A percentile compares a stretch with the other conserved stretches of the same genome.
Evolutionary conservation across 2,329 filamentous ascomycete species (phyloP).

Genomic region (Mycogone perniciosa): DNA sequence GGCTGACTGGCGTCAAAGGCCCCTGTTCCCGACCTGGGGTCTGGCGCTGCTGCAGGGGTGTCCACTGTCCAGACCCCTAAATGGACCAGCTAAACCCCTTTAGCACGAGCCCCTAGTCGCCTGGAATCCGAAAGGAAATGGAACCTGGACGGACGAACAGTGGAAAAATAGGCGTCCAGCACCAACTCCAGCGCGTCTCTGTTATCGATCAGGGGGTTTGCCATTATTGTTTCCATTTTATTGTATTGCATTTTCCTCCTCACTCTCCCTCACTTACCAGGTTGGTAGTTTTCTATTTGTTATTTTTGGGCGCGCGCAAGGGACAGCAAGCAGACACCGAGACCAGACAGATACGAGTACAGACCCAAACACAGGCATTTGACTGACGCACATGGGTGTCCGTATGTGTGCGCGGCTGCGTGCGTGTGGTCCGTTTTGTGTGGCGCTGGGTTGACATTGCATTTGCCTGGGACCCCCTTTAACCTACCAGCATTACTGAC

Average conservation of each 20-base stretch:
- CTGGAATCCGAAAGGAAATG: not conserved
- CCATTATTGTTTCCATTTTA: too few species aligned
- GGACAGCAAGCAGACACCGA: not conserved
- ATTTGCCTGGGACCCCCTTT: slow-evolving; percentile 3
- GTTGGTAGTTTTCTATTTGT: too few species aligned
- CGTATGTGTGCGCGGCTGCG: not conserved
- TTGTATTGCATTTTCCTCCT: too few species aligned
- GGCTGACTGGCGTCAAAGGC: not conserved
- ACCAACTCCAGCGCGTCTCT: too few species aligned
- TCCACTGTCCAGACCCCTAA: not conserved
- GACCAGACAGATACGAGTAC: not conserved
- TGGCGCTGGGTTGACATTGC: not conserved
- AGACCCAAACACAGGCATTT: not conserved
- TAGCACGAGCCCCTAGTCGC: not conserved
- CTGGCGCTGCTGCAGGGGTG: not conserved
- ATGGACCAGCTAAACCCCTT: slow-evolving; percentile 6
- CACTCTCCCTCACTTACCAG: too few species aligned
- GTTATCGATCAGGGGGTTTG: too few species aligned
- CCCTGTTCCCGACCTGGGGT: slow-evolving; percentile 6
- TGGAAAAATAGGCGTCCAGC: too few species aligned
- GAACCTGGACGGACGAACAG: not conserved
- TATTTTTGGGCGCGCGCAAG: not conserved
- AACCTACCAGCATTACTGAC: not conserved
- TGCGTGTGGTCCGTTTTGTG: slow-evolving; percentile 1
- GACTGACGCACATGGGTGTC: not conserved